Base-by-base conservation (phyloP, 305 asterid species). In the Fraxinus angustifolia region DNA sequence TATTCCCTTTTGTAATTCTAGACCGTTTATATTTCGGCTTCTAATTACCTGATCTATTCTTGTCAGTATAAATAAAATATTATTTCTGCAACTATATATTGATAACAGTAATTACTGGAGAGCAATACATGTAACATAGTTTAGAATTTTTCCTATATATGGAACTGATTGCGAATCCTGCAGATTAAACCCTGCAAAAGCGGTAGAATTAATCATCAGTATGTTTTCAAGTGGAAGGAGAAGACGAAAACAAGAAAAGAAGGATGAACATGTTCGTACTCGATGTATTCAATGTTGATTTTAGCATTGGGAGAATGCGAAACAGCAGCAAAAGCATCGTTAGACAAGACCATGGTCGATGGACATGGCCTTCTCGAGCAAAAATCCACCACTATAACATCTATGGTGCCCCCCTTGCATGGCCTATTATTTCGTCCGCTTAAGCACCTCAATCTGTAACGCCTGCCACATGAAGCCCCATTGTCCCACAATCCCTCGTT, bases 381-480 rank as follows among this genome's bases (percentile, higher is more conserved):
- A 23, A 89, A 89, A 73, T 92, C 97, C 5, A 92, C 91, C 58
- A 91, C 97, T 79, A 90, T 84, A 30, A 92, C 97, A 48, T 92
- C 94, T 10, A 92, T 82, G 0, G 87, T 84, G 31, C 85, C 89
- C 3, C 35, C 88, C 31, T 75, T 90, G 88, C 97, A 92, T 4
- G 95, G 95, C 78, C 84, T 79, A 23, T 88, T 89, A 81, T 76
- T 80, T 6, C 95, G 94, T 6, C 95, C 95, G 16, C 95, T 91
- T 1, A 92, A 73, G 68, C 97, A 92, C 80, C 88, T 73, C 74
- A 89, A 4, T 2, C 90, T 65, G 84, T 87, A 89, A 0, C 90
- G 87, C 8, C 90, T 83, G 0, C 91, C 92, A 23, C 92, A 89
- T 8, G 92, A 89, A 1, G 92, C 92, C 8, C 89, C 92, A 35